Percentiles rank a stretch among this genome's conserved stretches.
Evolutionary conservation across 2,329 filamentous ascomycete genomes (phyloP).

Genomic region (Neobulgaria alba): DNA sequence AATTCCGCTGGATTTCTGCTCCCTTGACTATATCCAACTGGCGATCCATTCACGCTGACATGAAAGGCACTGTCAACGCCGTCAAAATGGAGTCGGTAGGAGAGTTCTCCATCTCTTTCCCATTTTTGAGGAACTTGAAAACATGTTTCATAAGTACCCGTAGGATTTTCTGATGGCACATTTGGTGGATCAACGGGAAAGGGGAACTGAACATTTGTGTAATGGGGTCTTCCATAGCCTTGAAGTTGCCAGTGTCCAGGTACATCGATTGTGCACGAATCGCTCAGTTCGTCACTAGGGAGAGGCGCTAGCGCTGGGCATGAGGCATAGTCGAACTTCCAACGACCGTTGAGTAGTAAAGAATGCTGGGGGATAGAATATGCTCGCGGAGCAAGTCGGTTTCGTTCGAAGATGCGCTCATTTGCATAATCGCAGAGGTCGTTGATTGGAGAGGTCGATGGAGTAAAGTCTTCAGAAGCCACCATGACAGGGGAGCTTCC

Average conservation of each 20-base stretch:
- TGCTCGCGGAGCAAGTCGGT: constrained; percentile 42
- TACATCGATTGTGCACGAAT: constrained; percentile 39
- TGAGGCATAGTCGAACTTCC: constrained; percentile 45
- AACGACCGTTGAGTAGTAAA: constrained; percentile 44
- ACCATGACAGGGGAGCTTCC: constrained; percentile 20
- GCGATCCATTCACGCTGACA: constrained; percentile 55
- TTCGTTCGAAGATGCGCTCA: constrained; percentile 43
- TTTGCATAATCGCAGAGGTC: constrained; percentile 37
- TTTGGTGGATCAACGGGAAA: constrained; percentile 57
- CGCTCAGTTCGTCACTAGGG: constrained; percentile 18
- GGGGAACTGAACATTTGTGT: constrained; percentile 60
- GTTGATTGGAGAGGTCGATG: background rate
- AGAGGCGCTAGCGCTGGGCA: constrained; percentile 38
- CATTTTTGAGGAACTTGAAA: constrained; percentile 39
- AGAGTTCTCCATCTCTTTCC: constrained; percentile 38
- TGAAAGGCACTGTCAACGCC: constrained; percentile 66
- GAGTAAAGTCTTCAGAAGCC: background rate
- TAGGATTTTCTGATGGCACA: constrained; percentile 44
- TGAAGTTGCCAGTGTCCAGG: constrained; percentile 65
- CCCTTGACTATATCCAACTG: constrained; percentile 61
- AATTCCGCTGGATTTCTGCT: constrained; percentile 62
- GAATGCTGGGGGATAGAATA: constrained; percentile 44
- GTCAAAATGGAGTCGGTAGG: constrained; percentile 52
- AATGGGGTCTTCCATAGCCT: constrained; percentile 56
- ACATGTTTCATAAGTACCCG: constrained; percentile 41